Evolutionary conservation across 177 flowering plant genomes (phyloP), one percentile per base, ranked within the genome.

Genomic region (Tripterygium wilfordii): DNA sequence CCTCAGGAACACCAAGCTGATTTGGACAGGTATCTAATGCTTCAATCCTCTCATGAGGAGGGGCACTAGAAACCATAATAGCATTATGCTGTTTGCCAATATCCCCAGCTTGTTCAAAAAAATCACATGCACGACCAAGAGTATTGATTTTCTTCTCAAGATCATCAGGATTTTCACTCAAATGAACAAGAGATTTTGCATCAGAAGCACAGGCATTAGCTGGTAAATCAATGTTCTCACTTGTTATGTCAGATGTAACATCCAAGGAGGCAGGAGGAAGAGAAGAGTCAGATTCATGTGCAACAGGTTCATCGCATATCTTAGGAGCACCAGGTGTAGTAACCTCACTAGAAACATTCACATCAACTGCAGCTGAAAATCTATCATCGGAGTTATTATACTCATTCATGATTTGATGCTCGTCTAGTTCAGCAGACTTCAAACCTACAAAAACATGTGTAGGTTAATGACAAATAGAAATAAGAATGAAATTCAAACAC

Each of bases 201-300:
- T 39, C 51, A 46, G 39, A 6, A 37, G 48, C 26, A 24, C 26
- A n/a, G n/a, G n/a, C n/a, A n/a, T n/a, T n/a, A n/a, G n/a, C 42
- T 14, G 27, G 17, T 23, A 53, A 33, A 33, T 48, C 35, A 10
- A 32, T 12, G 21, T 43, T 36, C 19, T 48, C 40, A 6, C 18
- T 28, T 29, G 45, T 35, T 32, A 46, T 6, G 9, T 25, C 44
- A 21, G 45, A 48, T 10, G 38, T n/a, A 53, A 43, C 64, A 61
- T 61, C 26, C 47, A 33, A 48, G 31, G 41, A 49, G 21, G 57
- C 68, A 56, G 17, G 50, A 47, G 42, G 37, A 49, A 53, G 51
- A 33, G 32, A 39, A 49, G n/a, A n/a, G n/a, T 36, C 51, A 25
- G 49, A 24, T 42, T 58, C 58, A 36, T n/a, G 30, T 5, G 42